Conservation (phyloP, 2,329 filamentous ascomycete genomes). For the Pestalotiopsis sp. region DNA sequence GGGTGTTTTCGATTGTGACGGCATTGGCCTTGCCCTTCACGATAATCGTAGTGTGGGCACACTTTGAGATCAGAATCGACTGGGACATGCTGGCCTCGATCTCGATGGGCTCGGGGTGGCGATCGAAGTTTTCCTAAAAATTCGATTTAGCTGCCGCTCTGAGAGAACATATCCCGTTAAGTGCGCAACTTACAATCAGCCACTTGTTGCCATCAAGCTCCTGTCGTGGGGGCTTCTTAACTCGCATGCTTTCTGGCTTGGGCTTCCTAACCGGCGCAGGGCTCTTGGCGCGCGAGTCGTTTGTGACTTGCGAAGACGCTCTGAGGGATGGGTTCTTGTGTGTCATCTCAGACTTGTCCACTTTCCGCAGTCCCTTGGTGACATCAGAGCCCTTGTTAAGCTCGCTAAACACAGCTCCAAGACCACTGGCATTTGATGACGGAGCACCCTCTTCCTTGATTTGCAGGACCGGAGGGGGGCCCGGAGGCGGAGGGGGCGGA, state of each 20-base stretch:
- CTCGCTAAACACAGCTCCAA: slow-evolving; percentile 88
- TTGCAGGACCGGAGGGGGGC: slow-evolving; percentile 68
- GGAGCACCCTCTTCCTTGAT: slow-evolving; percentile 52
- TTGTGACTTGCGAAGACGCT: slow-evolving; percentile 69
- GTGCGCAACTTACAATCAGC: slow-evolving; percentile 65
- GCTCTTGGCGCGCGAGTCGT: slow-evolving; percentile 71
- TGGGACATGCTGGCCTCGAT: slow-evolving; percentile 82
- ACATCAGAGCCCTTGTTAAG: slow-evolving; percentile 89
- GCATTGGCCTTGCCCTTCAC: slow-evolving; percentile 94
- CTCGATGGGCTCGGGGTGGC: slow-evolving; percentile 70
- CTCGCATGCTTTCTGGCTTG: slow-evolving; percentile 82
- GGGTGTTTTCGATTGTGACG: slow-evolving; percentile 92
- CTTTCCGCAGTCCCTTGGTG: slow-evolving; percentile 86
- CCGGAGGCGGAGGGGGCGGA: slow-evolving; percentile 71
- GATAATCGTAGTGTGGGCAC: slow-evolving; percentile 87
- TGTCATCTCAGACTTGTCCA: slow-evolving; percentile 95
- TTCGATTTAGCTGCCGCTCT: not conserved
- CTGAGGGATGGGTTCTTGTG: slow-evolving; percentile 95
- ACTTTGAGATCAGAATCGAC: slow-evolving; percentile 88
- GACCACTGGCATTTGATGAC: slow-evolving; percentile 55
- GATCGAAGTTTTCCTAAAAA: slow-evolving; percentile 84
- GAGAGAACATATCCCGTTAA: not conserved
- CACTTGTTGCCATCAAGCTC: slow-evolving; percentile 90
- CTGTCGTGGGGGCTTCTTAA: slow-evolving; percentile 79
- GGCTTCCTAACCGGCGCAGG: slow-evolving; percentile 86